Conservation (phyloP, 495 filamentous ascomycete species). For the Delitschia confertaspora region DNA sequence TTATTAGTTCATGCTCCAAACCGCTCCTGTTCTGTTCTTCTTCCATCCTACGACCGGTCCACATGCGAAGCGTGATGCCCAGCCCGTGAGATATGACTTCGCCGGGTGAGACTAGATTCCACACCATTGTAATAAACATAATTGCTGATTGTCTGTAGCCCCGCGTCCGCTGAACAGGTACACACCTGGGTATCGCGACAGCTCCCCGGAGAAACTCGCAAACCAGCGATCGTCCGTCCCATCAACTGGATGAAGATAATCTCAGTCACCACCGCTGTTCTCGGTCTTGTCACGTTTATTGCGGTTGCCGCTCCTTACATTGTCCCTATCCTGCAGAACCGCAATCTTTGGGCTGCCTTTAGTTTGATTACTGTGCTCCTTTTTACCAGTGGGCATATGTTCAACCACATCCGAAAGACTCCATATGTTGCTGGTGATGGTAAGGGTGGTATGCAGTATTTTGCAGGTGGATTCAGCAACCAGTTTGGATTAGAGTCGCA, state of each 20-base stretch:
- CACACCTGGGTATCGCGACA: conserved; percentile 72
- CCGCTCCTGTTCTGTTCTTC: conserved; percentile 78
- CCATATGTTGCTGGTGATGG: conserved; percentile 91
- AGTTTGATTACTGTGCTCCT: conserved; percentile 84
- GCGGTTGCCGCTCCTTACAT: conserved; percentile 75
- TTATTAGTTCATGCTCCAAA: conserved; percentile 84
- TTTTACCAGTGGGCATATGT: conserved; percentile 98
- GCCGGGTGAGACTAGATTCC: conserved; percentile 58
- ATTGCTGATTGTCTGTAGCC: conserved; percentile 38
- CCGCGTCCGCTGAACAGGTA: conserved; percentile 65
- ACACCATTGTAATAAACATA: background rate
- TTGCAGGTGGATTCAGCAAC: conserved; percentile 87
- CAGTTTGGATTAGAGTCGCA: conserved; percentile 96
- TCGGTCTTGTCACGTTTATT: conserved; percentile 58
- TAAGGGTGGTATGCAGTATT: conserved; percentile 78
- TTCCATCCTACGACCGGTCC: conserved; percentile 87
- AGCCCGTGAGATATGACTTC: conserved; percentile 82
- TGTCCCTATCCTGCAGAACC: conserved; percentile 77
- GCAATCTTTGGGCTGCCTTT: conserved; percentile 87
- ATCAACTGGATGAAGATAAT: conserved; percentile 77
- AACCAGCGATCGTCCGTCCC: conserved; percentile 68
- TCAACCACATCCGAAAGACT: conserved; percentile 94
- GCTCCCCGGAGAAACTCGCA: conserved; percentile 57
- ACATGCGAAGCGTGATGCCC: conserved; percentile 56
- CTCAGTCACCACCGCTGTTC: conserved; percentile 52